Percentiles rank a stretch among this genome's conserved stretches.
These are phyloP conservation scores for Davidsoniella australis DNA, from an alignment of 2,329 filamentous ascomycete species.

Conservation along the genomic window DNA sequence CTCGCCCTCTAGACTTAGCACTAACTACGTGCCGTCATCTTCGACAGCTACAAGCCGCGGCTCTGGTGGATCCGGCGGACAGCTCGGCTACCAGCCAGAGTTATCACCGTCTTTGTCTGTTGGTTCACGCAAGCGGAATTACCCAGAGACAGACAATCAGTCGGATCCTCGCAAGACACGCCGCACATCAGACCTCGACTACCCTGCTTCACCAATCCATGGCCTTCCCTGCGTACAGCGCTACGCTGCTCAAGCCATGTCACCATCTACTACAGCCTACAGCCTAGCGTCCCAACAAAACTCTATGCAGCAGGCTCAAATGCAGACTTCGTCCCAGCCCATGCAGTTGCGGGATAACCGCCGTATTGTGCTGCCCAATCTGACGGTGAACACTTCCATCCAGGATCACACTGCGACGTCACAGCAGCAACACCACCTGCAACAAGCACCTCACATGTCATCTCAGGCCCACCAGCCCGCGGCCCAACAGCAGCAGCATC, in stretches of 20 bases:
- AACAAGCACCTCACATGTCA: background rate
- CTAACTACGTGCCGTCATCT: background rate
- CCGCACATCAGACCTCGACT: background rate
- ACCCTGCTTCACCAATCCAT: background rate
- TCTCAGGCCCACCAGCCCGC: background rate
- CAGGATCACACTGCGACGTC: background rate
- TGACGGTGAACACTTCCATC: slow-evolving; percentile 5
- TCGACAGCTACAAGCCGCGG: background rate
- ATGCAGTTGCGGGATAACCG: background rate
- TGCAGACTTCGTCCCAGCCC: background rate
- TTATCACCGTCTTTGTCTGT: slow-evolving; percentile 7
- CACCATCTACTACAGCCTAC: too few relatives aligned
- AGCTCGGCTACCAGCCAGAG: slow-evolving; percentile 3
- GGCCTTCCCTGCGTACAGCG: too few relatives aligned
- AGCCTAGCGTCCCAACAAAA: too few relatives aligned
- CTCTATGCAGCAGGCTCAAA: background rate
- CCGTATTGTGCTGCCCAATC: slow-evolving; percentile 5
- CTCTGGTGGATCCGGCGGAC: background rate
- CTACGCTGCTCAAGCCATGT: background rate
- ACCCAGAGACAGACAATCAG: slow-evolving; percentile 9
- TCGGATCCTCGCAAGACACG: slow-evolving; percentile 6
- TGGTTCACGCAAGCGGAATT: slow-evolving; percentile 15
- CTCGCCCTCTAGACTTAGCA: slow-evolving; percentile 8
- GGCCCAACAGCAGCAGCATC: background rate
- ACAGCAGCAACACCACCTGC: background rate